Conservation (phyloP, 2,329 filamentous ascomycete genomes). For the Verticillium isaacii region DNA sequence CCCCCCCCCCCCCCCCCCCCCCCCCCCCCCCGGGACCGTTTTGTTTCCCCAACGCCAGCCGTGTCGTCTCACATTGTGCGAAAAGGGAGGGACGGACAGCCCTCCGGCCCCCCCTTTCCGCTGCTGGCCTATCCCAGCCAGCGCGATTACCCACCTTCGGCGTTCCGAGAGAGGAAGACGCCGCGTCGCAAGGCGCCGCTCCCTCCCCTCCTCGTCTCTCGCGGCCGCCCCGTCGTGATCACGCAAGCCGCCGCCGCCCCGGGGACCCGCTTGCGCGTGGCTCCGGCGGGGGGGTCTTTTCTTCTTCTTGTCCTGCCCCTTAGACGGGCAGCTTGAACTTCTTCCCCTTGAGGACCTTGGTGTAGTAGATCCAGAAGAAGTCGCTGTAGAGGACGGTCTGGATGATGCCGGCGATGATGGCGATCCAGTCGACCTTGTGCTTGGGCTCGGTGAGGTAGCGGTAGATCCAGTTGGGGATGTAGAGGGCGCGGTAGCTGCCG, state of each 20-base stretch:
- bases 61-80: not conserved
- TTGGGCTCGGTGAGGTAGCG: slow-evolving; percentile 71
- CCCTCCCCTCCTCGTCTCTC: not conserved
- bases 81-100: not conserved
- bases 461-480: slow-evolving; percentile 99
- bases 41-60: not conserved
- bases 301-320: slow-evolving; percentile 11
- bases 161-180: no score
- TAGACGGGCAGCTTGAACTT: slow-evolving; percentile 84
- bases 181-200: no score
- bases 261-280: no score
- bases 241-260: no score
- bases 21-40: not conserved
- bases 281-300: no score
- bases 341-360: slow-evolving; percentile 85
- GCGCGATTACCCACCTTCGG: no score
- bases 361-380: slow-evolving; percentile 99
- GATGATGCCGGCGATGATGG: slow-evolving; percentile 81
- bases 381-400: slow-evolving; percentile 97
- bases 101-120: no score
- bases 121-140: no score
- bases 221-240: no score
- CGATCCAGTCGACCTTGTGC: slow-evolving; percentile 77
- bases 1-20: no score
- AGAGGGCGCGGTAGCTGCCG: slow-evolving; percentile 84